Percentiles rank a stretch among this genome's conserved stretches.
Conservation (phyloP, 2,329 filamentous ascomycete species). For the Penicillium sp. region DNA sequence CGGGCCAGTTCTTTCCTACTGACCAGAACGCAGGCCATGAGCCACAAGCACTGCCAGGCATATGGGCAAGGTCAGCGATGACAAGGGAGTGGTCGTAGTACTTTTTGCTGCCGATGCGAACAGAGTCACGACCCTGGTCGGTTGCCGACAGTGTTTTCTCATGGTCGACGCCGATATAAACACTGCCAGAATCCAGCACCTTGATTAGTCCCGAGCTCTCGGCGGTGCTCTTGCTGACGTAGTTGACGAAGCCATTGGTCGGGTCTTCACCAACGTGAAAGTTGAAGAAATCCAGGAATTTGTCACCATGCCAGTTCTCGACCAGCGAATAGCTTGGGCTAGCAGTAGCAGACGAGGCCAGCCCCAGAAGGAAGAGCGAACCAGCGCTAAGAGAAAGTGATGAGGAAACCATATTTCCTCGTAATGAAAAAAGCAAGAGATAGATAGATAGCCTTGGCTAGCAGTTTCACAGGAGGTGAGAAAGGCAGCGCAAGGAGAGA, state of each 20-base stretch:
- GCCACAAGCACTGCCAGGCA: constrained; percentile 53
- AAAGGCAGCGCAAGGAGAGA: background rate
- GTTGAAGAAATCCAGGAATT: constrained; percentile 56
- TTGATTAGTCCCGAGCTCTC: constrained; percentile 41
- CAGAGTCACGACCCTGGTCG: constrained; percentile 47
- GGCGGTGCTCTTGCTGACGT: constrained; percentile 47
- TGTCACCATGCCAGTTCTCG: constrained; percentile 49
- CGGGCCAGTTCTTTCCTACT: constrained; percentile 46
- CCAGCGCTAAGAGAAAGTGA: constrained; percentile 35
- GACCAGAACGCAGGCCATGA: constrained; percentile 58
- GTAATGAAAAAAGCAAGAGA: background rate
- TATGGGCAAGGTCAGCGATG: constrained; percentile 53
- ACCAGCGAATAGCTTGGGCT: constrained; percentile 42
- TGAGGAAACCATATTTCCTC: constrained; percentile 32
- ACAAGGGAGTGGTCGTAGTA: constrained; percentile 52
- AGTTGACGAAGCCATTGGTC: constrained; percentile 57
- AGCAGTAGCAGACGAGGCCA: constrained; percentile 29
- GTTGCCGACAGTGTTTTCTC: constrained; percentile 39
- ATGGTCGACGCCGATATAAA: constrained; percentile 53
- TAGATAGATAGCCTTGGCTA: background rate
- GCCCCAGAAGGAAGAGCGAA: constrained; percentile 34
- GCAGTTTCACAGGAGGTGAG: background rate
- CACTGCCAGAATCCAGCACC: constrained; percentile 37
- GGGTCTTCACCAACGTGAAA: constrained; percentile 55
- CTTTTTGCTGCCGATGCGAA: constrained; percentile 51